Evolutionary conservation across 352 stramenopile species (phyloP), one percentile per base, ranked within the genome.

Genomic region (Saprolegnia diclina): DNA sequence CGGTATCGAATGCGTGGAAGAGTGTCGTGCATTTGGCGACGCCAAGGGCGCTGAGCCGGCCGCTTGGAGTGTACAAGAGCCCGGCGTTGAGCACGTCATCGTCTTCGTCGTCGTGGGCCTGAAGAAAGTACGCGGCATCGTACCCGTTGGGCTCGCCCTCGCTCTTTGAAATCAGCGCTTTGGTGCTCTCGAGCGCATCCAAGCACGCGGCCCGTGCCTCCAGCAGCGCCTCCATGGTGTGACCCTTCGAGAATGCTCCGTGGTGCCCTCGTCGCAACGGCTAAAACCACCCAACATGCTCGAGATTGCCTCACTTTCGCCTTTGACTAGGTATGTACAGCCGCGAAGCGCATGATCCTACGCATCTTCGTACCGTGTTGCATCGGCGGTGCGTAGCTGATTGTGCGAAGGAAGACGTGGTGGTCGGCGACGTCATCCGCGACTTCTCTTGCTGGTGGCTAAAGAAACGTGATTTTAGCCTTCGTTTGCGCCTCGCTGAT

Each of bases 1-100:
- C 81, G 9, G 57, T 52, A 54, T 91, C 81, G 40, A 91, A 91
- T 14, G 76, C 50, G 21, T 74, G 61, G 71, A 82, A 91, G 19
- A 91, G 63, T 16, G 45, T 53, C 18, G 54, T 56, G 70, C 83
- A 91, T 63, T 87, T 87, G 48, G 72, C 26, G 18, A 55, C 54
- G 7, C 55, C 65, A n/a, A 71, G 52, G 13, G 56, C 54, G 44
- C 55, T 64, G 29, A 71, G 45, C 11, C 37, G 55, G 37, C 57
- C 22, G 5, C 37, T 56, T n/a, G 61, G 71, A 14, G 40, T 57
- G 40, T 89, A 91, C 19, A 90, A 68, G 1, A 46, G 54, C 6
- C 68, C 40, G 22, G 71, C 72, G 55, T 78, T 65, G 10, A 50
- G n/a, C n/a, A 46, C 38, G 10, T 56, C 42, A 6, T 71, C 35